Base-by-base conservation (phyloP, 225 moss, liverwort and hornwort genomes). In the Sphagnum tenellum region DNA sequence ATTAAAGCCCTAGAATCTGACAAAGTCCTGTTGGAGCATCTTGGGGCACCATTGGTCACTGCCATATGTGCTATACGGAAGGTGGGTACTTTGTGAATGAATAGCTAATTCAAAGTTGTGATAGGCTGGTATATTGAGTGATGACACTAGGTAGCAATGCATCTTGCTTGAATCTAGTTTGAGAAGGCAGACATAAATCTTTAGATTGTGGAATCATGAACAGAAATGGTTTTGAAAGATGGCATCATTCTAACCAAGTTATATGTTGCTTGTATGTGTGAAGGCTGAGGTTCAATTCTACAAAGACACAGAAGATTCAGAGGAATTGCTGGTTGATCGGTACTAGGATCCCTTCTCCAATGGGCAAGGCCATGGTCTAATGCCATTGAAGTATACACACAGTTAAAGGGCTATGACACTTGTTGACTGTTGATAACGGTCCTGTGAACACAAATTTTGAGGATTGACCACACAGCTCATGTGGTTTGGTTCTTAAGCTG, bases 1-100 rank as follows among this genome's bases (percentile, higher is more conserved):
- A 82, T 88, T 13, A 61, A 72, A 52, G 75, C 80, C 44, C 85
- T 96, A n/a, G 77, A 90, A 79, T 69, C 73, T 3, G 83, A 96
- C 64, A 45, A 51, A 46, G 75, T 74, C 48, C 61, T 96, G 66
- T 72, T 67, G 48, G 65, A 83, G 60, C 75, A 76, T 62, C 72
- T 96, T 45, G 96, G 96, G 57, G 78, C 79, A 44, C 82, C 89
- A n/a, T 71, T 96, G 74, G 82, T 87, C 64, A 89, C 88, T 70
- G 79, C 86, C 9, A 73, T 92, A 49, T 62, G 82, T 64, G 92
- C 83, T 44, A 68, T 90, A n/a, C 96, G 96, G 61, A 81, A 86
- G 92, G 96, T 91, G 50, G 9, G 76, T 59, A 14, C 53, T 53
- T 57, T 8, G n/a, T 8, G 57, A 57, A 14, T 57, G 57, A 8